Conservation (phyloP, 306 rosid species). For the Cicer cuneatum region DNA sequence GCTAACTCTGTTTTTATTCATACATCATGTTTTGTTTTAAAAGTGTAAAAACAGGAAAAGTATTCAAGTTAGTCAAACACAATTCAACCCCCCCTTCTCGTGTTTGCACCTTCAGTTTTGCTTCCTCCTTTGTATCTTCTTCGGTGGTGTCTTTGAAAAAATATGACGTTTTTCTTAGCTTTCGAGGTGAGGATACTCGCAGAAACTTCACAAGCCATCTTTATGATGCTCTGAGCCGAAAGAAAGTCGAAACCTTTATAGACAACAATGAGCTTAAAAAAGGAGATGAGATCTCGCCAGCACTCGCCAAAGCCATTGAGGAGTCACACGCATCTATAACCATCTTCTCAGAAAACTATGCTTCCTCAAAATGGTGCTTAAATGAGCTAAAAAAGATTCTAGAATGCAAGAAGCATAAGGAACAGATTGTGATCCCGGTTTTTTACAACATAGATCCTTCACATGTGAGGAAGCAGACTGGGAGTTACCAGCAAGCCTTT, state of each 20-base stretch:
- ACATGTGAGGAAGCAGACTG: constrained; percentile 1
- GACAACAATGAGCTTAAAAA: neutral
- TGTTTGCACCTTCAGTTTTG: too few relatives aligned
- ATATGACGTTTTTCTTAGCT: constrained; percentile 2
- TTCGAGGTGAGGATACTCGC: constrained; percentile 5
- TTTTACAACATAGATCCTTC: neutral
- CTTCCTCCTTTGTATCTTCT: neutral
- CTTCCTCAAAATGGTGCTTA: neutral
- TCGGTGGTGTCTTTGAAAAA: neutral
- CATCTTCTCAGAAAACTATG: constrained; percentile 3
- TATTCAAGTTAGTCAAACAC: too few relatives aligned
- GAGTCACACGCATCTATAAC: neutral
- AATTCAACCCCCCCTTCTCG: too few relatives aligned
- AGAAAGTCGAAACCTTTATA: neutral
- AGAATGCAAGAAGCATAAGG: neutral
- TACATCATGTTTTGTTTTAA: too few relatives aligned
- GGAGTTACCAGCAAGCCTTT: neutral
- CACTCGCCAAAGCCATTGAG: neutral
- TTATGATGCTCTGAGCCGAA: neutral
- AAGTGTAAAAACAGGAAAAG: too few relatives aligned
- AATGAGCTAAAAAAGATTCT: neutral
- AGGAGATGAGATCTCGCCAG: neutral
- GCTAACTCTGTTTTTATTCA: too few relatives aligned
- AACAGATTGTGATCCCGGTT: neutral
- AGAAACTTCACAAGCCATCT: neutral